A percentile compares a stretch with the other conserved stretches of the same genome.
These are phyloP conservation scores for Hypoxylon intermedium DNA, from an alignment of 495 filamentous ascomycete genomes.

Conservation along the genomic window DNA sequence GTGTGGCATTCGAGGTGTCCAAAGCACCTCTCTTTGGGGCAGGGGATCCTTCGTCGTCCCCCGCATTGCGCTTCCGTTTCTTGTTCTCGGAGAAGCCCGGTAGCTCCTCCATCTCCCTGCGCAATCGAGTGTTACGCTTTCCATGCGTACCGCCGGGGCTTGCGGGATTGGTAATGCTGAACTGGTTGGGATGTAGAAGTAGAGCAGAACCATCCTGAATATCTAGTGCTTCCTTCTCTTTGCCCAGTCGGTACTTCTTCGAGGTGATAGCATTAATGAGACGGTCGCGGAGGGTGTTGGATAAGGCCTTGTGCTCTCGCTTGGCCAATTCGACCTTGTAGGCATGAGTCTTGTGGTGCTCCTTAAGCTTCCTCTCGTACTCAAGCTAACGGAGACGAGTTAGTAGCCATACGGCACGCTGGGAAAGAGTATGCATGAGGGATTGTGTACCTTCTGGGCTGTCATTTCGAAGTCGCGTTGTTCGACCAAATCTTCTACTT, in stretches of 20 bases:
- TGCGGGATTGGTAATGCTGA: slow-evolving; percentile 78
- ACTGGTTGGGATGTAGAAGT: slow-evolving; percentile 91
- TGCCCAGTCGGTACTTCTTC: slow-evolving; percentile 76
- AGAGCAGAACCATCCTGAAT: slow-evolving; percentile 87
- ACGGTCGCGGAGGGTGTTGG: slow-evolving; percentile 80
- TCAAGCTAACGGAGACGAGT: slow-evolving; percentile 51
- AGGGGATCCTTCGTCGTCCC: slow-evolving; percentile 74
- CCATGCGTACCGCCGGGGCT: slow-evolving; percentile 82
- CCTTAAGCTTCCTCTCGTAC: slow-evolving; percentile 60
- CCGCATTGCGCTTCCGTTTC: slow-evolving; percentile 80
- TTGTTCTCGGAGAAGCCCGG: slow-evolving; percentile 67
- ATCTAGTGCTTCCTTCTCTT: slow-evolving; percentile 88
- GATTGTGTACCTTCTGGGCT: slow-evolving; percentile 69
- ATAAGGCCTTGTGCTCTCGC: slow-evolving; percentile 80
- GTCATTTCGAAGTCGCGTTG: slow-evolving; percentile 80
- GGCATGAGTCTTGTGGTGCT: slow-evolving; percentile 59
- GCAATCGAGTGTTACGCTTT: slow-evolving; percentile 81
- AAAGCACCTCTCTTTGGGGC: slow-evolving; percentile 59
- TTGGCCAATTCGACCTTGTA: slow-evolving; percentile 77
- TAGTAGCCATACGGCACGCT: slow-evolving; percentile 6
- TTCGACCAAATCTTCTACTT: slow-evolving; percentile 85
- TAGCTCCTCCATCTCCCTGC: slow-evolving; percentile 80
- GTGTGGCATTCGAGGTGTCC: slow-evolving; percentile 58
- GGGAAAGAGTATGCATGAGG: not conserved
- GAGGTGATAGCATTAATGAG: slow-evolving; percentile 77